phyloP scores from a whole-genome alignment of 768 basidiomycete species.

The Termitomyces eurrhizus region DNA sequence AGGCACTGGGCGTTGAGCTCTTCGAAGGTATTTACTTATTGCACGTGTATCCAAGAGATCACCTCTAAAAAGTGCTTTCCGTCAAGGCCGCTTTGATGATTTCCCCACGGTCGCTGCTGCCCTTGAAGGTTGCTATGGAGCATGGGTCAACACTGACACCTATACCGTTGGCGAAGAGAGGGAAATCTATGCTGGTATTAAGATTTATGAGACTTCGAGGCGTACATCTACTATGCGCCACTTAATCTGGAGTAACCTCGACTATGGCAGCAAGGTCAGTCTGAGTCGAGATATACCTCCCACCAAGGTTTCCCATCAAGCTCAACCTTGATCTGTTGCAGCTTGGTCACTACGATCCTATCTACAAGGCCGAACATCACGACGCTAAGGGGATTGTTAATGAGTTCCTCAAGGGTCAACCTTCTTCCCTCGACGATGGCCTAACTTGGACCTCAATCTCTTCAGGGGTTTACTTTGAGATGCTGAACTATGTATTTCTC shows the following conservation, averaged over 20 bases:
- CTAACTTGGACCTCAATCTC: slow-evolving; percentile 35
- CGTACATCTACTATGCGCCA: slow-evolving; percentile 29
- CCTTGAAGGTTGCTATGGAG: slow-evolving; percentile 34
- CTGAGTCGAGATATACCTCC: neutral
- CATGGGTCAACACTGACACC: slow-evolving; percentile 36
- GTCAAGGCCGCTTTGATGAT: slow-evolving; percentile 30
- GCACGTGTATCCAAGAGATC: neutral
- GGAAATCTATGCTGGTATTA: slow-evolving; percentile 35
- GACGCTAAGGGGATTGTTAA: slow-evolving; percentile 38
- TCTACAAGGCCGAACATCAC: slow-evolving; percentile 34
- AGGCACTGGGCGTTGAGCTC: slow-evolving; percentile 32
- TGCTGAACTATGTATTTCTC: slow-evolving; percentile 32
- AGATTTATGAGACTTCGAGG: slow-evolving; percentile 38
- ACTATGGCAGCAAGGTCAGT: slow-evolving; percentile 36
- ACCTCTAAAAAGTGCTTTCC: neutral
- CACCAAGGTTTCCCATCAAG: neutral
- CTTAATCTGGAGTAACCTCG: slow-evolving; percentile 38
- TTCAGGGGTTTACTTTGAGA: slow-evolving; percentile 38
- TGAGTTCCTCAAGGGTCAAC: slow-evolving; percentile 34
- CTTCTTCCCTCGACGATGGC: slow-evolving; percentile 25
- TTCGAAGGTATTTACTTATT: slow-evolving; percentile 28
- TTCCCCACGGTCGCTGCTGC: slow-evolving; percentile 25
- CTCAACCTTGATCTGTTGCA: neutral
- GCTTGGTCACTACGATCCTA: slow-evolving; percentile 22
- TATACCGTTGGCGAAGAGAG: slow-evolving; percentile 38